Percentiles rank a stretch among this genome's conserved stretches.
phyloP scores from a whole-genome alignment of 2,329 filamentous ascomycete species.

The Incumbomyces delicatus region DNA sequence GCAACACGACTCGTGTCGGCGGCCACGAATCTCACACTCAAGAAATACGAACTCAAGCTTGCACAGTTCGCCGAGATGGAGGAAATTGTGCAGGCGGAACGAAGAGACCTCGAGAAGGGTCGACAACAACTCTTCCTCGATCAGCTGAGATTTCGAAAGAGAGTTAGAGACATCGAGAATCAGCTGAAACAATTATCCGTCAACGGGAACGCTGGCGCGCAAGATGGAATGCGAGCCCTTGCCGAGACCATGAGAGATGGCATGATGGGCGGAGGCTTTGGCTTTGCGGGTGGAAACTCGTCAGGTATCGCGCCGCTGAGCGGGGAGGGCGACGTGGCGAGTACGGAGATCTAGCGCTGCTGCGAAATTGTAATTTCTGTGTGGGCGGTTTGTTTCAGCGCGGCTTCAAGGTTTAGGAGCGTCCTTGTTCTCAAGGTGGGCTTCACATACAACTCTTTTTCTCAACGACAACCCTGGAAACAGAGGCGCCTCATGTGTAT shows the following conservation, averaged over 20 bases:
- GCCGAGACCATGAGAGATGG: conserved; percentile 12
- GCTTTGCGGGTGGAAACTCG: conserved; percentile 6
- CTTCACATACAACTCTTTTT: too few species aligned
- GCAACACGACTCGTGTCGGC: conserved; percentile 89
- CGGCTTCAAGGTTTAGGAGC: too few species aligned
- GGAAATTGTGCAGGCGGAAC: conserved; percentile 78
- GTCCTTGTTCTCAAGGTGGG: too few species aligned
- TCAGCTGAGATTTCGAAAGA: conserved; percentile 77
- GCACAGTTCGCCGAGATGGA: conserved; percentile 97
- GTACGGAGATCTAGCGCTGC: neutral
- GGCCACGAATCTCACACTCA: conserved; percentile 83
- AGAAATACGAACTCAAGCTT: conserved; percentile 92
- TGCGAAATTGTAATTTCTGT: too few species aligned
- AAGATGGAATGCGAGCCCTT: conserved; percentile 26
- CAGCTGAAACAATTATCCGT: conserved; percentile 43
- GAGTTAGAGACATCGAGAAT: conserved; percentile 74
- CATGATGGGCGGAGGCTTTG: conserved; percentile 5
- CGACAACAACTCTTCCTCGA: conserved; percentile 91
- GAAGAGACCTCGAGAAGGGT: conserved; percentile 81
- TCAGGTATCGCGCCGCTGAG: neutral
- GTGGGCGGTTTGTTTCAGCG: too few species aligned
- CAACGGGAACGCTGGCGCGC: conserved; percentile 26
- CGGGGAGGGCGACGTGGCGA: neutral
- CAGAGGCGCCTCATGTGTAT: too few species aligned
- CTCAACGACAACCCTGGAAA: too few species aligned